Base-by-base conservation (phyloP, 2,329 filamentous ascomycete genomes). In the Calonectria hongkongensis region DNA sequence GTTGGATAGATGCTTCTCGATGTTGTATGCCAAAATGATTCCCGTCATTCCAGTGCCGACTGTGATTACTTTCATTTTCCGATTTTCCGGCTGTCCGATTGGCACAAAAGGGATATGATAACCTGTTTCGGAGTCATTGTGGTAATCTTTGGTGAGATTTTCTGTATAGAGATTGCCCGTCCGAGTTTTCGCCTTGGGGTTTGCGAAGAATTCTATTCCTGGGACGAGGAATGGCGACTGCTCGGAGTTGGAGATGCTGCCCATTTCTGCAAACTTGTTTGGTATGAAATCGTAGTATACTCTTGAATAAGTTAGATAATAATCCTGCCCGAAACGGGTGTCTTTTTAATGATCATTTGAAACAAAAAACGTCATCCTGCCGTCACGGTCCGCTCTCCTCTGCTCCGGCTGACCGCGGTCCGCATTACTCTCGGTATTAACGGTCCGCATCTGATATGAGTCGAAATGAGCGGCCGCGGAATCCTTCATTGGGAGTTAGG, bases 71-170 rank as follows among this genome's bases (percentile, higher is more conserved):
- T 58, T 58, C 4, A 58, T 30, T 8, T 58, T 58, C 7, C 33
- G 36, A 7, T 58, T 58, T 25, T 33, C 54, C 16, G 54, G 30
- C 12, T 58, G 30, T 12, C 54, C 54, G 2, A 58, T 58, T 12
- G 54, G 30, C n/a, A 58, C 33, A 39, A 58, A 58, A 39, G 54
- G 54, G 9, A 58, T 58, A 39, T 58, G 54, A n/a, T 58, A 58
- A 1, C 54, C 54, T 2, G 54, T 58, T 2, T 39, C n/a, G 9
- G n/a, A 7, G 54, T 39, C 36, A 33, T 39, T 58, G 33, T 58
- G 54, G 6, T 39, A 58, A 8, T 58, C 33, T 16, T n/a, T n/a
- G 30, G 36, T 25, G 33, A 58, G 33, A 12, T 25, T 58, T 36
- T 58, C 54, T 16, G 54, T 58, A 16, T 25, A 58, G 3, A 58